Evolutionary conservation across 2,329 filamentous ascomycete genomes (phyloP).

Genomic region (Exophiala mesophila): DNA sequence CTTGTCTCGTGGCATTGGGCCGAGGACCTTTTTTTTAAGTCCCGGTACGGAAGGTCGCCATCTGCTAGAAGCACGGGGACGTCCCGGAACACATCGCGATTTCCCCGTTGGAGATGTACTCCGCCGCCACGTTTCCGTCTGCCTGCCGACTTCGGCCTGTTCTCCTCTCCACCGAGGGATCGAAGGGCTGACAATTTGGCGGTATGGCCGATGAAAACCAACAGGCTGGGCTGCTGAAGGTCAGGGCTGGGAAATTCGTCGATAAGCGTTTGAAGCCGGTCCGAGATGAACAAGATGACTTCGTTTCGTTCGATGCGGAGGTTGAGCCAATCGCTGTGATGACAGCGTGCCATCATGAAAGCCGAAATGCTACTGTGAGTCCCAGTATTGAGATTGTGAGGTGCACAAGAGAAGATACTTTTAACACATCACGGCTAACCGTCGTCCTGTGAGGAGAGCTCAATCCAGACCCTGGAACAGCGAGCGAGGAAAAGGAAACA

Average conservation of each 20-base stretch:
- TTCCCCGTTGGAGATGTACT: constrained; percentile 26
- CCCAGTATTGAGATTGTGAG: constrained; percentile 1
- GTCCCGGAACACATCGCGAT: constrained; percentile 21
- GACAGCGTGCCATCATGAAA: constrained; percentile 23
- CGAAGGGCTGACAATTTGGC: constrained; percentile 26
- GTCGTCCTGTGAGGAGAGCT: constrained; percentile 4
- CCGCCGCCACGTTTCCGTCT: constrained; percentile 18
- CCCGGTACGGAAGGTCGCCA: constrained; percentile 19
- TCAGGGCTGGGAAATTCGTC: constrained; percentile 22
- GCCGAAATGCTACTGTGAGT: constrained; percentile 32
- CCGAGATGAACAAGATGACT: constrained; percentile 21
- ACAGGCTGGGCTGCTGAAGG: constrained; percentile 22
- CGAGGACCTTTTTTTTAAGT: constrained; percentile 9
- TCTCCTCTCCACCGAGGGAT: constrained; percentile 22
- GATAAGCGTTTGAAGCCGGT: constrained; percentile 26
- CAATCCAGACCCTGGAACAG: constrained; percentile 4
- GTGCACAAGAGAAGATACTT: constrained; percentile 3
- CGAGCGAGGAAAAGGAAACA: constrained; percentile 3
- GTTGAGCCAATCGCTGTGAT: constrained; percentile 27
- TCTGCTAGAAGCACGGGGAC: constrained; percentile 25
- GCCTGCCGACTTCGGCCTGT: constrained; percentile 9
- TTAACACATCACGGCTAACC: constrained; percentile 5
- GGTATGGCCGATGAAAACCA: constrained; percentile 26
- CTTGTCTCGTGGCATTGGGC: constrained; percentile 19
- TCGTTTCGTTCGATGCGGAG: constrained; percentile 24